Percentiles rank a stretch among this genome's conserved stretches.
Evolutionary conservation across 306 rosid genomes (phyloP).

Genomic region (Castanea sativa): DNA sequence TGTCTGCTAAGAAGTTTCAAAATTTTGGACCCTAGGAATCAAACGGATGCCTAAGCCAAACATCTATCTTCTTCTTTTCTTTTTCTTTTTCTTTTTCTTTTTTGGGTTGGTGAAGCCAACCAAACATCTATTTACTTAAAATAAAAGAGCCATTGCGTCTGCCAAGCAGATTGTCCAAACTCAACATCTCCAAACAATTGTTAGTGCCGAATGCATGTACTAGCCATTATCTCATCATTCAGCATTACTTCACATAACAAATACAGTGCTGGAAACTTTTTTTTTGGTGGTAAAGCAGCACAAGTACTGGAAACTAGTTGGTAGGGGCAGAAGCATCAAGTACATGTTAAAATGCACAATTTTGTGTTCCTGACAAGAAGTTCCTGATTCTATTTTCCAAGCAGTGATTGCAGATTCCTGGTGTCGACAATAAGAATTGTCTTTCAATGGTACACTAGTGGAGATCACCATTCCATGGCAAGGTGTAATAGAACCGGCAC

Average conservation of each 20-base stretch:
- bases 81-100: too few relatives aligned
- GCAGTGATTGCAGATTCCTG: background rate
- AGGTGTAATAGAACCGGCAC: background rate
- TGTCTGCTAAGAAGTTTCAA: too few relatives aligned
- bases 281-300: too few relatives aligned
- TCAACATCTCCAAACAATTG: background rate
- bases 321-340: background rate
- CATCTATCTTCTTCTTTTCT: too few relatives aligned
- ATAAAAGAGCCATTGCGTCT: background rate
- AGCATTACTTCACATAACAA: background rate
- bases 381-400: background rate
- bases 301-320: background rate
- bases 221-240: background rate
- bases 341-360: background rate
- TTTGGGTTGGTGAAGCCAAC: too few relatives aligned
- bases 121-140: too few relatives aligned
- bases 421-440: background rate
- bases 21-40: too few relatives aligned
- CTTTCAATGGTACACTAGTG: background rate
- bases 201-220: background rate
- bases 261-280: background rate
- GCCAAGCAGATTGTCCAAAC: background rate
- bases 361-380: background rate
- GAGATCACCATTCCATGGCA: background rate
- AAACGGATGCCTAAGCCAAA: too few relatives aligned